Base-by-base conservation (phyloP, 495 filamentous ascomycete species). In the Bombardia bombarda region DNA sequence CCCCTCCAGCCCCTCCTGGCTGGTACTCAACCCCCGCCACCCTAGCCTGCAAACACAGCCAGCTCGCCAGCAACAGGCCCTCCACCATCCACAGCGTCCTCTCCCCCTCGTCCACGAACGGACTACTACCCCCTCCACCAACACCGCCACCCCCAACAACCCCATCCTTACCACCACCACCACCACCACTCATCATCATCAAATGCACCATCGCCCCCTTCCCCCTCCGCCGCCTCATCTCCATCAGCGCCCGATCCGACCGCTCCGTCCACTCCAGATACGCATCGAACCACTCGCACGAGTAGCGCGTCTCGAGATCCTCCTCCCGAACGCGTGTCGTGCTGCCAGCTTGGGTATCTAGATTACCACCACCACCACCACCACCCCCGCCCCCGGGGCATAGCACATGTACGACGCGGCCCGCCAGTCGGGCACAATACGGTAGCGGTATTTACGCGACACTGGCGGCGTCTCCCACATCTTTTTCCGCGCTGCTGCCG, bases 11-110 rank as follows among this genome's bases (percentile, higher is more conserved):
- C 12, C 32, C 36, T 8, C 17, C 4, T 10, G 49, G 49, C 16
- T 25, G 14, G 40, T 52, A 52, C 49, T 52, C 49, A 5, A 52
- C 49, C 13, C 39, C 49, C 16, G 21, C 40, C 9, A 48, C 39
- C 7, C 38, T 45, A 7, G 12, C 14, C 26, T 52, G 49, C 45
- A 52, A 28, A 8, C 22, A 19, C 10, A 52, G 17, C 49, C 49
- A 52, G 4, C 40, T n/a, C 0, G 40, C 45, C 0, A 52, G 23
- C 5, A 52, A 16, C n/a, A 52, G 0, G 0, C 49, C 49, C 31
- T 52, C 49, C 1, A 52, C 49, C 1, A 40, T 26, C 49, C 49
- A 52, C 10, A 52, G 34, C 20, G 19, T 36, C 0, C 40, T 36
- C 21, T 48, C 49, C 6, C 49, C 49, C 10, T 38, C 32, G 21